Conservation (phyloP, 108 stramenopile genomes). For the Stephanodiscus triporus region DNA sequence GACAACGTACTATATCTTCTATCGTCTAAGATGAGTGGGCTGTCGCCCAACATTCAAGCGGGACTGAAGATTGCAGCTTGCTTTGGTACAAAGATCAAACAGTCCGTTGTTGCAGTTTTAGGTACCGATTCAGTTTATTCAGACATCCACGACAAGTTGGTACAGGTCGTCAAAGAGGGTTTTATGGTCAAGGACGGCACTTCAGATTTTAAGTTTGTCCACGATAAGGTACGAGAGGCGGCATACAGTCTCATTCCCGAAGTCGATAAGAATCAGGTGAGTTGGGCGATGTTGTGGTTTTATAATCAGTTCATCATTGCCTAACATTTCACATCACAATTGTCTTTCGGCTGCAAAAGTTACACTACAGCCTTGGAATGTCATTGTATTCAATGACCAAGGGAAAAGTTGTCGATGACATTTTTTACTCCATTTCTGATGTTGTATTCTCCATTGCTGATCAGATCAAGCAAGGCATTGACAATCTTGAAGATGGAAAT, state of each 20-base stretch:
- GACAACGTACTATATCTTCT: slow-evolving; percentile 53
- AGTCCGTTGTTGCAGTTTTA: slow-evolving; percentile 2
- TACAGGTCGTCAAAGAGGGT: slow-evolving; percentile 15
- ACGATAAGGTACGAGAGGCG: slow-evolving; percentile 61
- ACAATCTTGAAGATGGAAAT: not conserved
- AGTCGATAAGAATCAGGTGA: slow-evolving; percentile 13
- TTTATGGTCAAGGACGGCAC: slow-evolving; percentile 23
- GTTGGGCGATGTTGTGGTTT: not conserved
- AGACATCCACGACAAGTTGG: slow-evolving; percentile 7
- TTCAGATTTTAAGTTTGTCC: slow-evolving; percentile 39
- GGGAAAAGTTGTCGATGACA: not conserved
- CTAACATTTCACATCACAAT: not conserved
- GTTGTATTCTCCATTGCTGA: not conserved
- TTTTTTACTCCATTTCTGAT: too few relatives aligned
- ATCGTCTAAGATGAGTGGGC: slow-evolving; percentile 30
- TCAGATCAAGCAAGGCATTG: slow-evolving; percentile 18
- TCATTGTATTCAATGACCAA: slow-evolving; percentile 6
- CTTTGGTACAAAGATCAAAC: slow-evolving; percentile 35
- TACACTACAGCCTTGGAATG: slow-evolving; percentile 29
- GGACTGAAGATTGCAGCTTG: slow-evolving; percentile 42
- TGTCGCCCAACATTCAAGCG: slow-evolving; percentile 17
- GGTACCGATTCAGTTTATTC: not conserved
- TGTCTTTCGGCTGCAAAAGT: not conserved
- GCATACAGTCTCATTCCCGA: slow-evolving; percentile 51
- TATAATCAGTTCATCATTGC: not conserved